Evolutionary conservation across 2,329 filamentous ascomycete species (phyloP).

Genomic region (Fusarium sororula): DNA sequence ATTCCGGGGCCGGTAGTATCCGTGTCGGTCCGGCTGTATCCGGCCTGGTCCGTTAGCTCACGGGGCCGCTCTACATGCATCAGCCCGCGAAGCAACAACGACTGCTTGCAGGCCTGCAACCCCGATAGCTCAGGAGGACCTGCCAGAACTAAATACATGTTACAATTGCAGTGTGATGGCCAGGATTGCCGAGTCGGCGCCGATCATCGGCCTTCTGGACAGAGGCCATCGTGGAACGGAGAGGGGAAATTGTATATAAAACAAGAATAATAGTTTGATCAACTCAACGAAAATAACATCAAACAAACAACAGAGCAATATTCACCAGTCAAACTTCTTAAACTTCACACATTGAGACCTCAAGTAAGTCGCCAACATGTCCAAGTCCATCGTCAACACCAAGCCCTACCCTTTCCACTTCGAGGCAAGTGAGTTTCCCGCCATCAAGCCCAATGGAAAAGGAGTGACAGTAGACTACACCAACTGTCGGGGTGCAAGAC

Average conservation of each 20-base stretch:
- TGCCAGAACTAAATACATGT: background rate
- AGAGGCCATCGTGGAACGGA: background rate
- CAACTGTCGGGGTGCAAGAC: conserved; percentile 50
- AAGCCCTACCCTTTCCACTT: conserved; percentile 16
- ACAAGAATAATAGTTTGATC: background rate
- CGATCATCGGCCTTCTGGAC: background rate
- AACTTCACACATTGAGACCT: background rate
- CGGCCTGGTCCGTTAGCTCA: background rate
- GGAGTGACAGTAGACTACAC: background rate
- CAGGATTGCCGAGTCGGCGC: background rate
- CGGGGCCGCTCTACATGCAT: background rate
- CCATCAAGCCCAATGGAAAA: background rate
- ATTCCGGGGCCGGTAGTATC: conserved; percentile 4
- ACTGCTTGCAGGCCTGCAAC: background rate
- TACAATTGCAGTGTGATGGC: background rate
- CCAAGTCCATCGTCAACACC: conserved; percentile 19
- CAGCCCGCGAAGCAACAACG: background rate
- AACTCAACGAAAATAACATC: background rate
- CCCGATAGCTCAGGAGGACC: background rate
- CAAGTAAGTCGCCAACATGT: conserved; percentile 4
- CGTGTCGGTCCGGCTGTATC: conserved; percentile 13
- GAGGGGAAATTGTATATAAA: conserved; percentile 4
- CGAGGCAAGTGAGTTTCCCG: conserved; percentile 5
- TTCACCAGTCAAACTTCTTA: rapidly evolving
- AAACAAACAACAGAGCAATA: background rate